Percentiles rank a stretch among this genome's conserved stretches.
Conservation (phyloP, 2,329 filamentous ascomycete species). For the Emydomyces testavorans region DNA sequence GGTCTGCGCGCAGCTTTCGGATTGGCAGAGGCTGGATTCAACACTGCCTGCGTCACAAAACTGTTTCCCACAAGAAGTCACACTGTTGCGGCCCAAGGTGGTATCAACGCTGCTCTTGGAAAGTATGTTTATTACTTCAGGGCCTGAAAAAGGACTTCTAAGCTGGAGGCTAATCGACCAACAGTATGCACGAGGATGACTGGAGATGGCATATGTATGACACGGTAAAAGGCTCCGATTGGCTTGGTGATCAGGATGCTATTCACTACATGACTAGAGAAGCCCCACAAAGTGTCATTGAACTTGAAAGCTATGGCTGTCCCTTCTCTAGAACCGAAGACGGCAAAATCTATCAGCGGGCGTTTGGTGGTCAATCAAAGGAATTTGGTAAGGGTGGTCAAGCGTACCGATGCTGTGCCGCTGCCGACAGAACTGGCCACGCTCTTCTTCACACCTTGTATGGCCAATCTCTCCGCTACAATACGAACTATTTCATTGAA, state of each 20-base stretch:
- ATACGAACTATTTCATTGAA: constrained; percentile 99
- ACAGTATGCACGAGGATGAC: constrained; percentile 43
- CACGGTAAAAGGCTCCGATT: constrained; percentile 48
- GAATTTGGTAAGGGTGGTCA: constrained; percentile 94
- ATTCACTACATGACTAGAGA: constrained; percentile 51
- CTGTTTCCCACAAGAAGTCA: constrained; percentile 53
- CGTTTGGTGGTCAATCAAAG: constrained; percentile 94
- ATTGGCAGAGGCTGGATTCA: constrained; percentile 52
- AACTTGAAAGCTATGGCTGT: constrained; percentile 46
- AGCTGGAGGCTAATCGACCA: constrained; percentile 12
- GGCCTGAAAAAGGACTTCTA: not conserved
- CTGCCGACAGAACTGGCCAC: constrained; percentile 92
- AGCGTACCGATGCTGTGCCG: constrained; percentile 93
- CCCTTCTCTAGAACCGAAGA: constrained; percentile 37
- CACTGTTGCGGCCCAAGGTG: constrained; percentile 56
- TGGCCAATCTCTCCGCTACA: constrained; percentile 90
- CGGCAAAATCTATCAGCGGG: constrained; percentile 45
- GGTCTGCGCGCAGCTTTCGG: constrained; percentile 54
- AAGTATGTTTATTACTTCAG: constrained; percentile 27
- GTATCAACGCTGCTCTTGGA: constrained; percentile 50
- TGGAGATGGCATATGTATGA: constrained; percentile 53
- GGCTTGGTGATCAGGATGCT: constrained; percentile 49
- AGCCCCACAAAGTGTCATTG: constrained; percentile 44
- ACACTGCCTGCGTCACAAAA: constrained; percentile 54
- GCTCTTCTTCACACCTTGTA: constrained; percentile 97